Base-by-base conservation (phyloP, 148 eudicot genomes). In the Chenopodium suecicum region DNA sequence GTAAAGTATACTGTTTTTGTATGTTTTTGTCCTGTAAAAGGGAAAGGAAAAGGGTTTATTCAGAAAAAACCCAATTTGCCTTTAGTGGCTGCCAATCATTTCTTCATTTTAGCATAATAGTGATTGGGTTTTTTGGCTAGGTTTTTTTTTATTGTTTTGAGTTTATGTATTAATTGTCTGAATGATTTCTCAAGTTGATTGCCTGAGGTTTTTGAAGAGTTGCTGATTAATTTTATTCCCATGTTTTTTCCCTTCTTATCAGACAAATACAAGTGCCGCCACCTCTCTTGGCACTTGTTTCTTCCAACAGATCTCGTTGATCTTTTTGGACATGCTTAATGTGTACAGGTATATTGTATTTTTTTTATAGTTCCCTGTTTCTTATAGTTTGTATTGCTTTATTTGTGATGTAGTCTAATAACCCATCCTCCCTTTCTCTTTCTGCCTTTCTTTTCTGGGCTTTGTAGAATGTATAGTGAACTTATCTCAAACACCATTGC, bases 281-380 rank as follows among this genome's bases (percentile, higher is more conserved):
- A 90, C 78, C 82, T 88, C 99, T 73, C 90, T 97, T 65, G 99
- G 99, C 83, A 94, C 98, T 68, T 92, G 79, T 86, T 97, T 92
- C 84, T 85, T 94, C 73, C 84, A 97, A 6, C 99, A 97, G 88
- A 94, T 97, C 54, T 87, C 95, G 34, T 71, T 91, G 74, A 92
- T 94, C 87, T 97, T 97, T 79, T 81, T 94, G 89, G 98, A 97
- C 90, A 94, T 97, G 99, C 97, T 97, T 75, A 97, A 97, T 88
- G 97, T 97, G 64, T 97, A 97, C 93, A 92, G 92, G 99, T 97
- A 85, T 67, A n/a, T 23, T 73, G 76, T 64, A 6, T 41, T 29
- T 56, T 74, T 27, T 78, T 72, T 64, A 27, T 19, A 34, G 65
- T 34, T 14, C 23, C 12, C 1, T 81, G 20, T 68, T 58, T 78